Base-by-base conservation (phyloP, 306 rosid species). In the Casuarina glauca region DNA sequence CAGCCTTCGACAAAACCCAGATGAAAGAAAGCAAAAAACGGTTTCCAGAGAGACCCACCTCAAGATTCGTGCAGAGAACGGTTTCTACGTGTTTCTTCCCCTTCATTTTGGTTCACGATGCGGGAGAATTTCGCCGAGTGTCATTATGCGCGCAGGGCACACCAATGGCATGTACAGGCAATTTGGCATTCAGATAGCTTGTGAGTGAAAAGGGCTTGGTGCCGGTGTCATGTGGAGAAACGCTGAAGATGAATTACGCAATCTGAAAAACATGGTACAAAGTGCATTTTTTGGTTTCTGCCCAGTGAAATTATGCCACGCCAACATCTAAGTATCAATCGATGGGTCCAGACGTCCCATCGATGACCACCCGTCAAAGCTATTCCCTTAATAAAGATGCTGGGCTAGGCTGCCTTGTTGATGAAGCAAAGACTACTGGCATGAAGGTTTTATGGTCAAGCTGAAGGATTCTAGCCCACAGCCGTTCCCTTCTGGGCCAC, bases 1-100 rank as follows among this genome's bases (percentile, higher is more conserved):
- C 68, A 76, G 50, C 69, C 79, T 76, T 63, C 41, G n/a, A 45
- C 51, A 49, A 82, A 70, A 51, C 86, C 84, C 85, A 48, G 86
- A 80, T 69, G 71, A 58, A 50, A 32, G 61, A 62, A 71, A 71
- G 9, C 20, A 70, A 79, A 78, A 62, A 49, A 42, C 41, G 52
- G 63, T 77, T 66, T 54, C 49, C 8, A 1, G 68, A 77, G 75
- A 73, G 19, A 57, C 79, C 79, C 89, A 81, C 82, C 82, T 57
- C 70, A 43, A 72, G 76, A 71, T 64, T 54, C 36, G 43, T n/a
- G 32, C 54, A 42, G 76, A 73, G 17, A 2, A 68, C 32, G 68
- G n/a, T 43, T 68, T 63, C 84, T 81, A 69, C 86, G 74, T 83
- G 42, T 44, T 39, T 63, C 45, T 55, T 50, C 46, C 57, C 16